These are phyloP conservation scores for Exobasidium cylindrosporum DNA, from an alignment of 1,284 basidiomycete species.

Conservation along the genomic window DNA sequence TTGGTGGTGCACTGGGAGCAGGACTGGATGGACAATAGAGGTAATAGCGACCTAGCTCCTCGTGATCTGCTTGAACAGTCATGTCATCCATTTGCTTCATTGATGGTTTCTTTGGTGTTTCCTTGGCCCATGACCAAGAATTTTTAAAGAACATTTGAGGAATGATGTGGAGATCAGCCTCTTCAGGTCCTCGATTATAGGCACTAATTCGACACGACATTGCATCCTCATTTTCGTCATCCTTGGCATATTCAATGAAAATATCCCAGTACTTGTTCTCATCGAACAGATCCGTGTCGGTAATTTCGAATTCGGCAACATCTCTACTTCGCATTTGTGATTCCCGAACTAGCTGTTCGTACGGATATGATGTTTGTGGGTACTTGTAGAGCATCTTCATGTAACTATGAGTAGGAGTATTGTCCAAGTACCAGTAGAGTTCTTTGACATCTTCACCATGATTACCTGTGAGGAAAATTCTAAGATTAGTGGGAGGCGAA, in stretches of 20 bases:
- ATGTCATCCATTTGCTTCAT: conserved; percentile 63
- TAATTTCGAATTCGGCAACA: conserved; percentile 85
- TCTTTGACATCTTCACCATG: conserved; percentile 99
- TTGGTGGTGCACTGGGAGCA: conserved; percentile 73
- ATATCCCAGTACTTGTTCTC: conserved; percentile 97
- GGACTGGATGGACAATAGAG: conserved; percentile 89
- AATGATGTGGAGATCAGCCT: conserved; percentile 89
- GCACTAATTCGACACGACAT: conserved; percentile 89
- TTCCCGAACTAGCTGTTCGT: conserved; percentile 85
- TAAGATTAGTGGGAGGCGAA: background rate
- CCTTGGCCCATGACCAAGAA: conserved; percentile 90
- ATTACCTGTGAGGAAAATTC: conserved; percentile 64
- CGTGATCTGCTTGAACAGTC: conserved; percentile 64
- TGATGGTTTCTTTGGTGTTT: conserved; percentile 72
- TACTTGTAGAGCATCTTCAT: conserved; percentile 99
- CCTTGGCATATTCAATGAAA: conserved; percentile 97
- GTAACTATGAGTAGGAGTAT: conserved; percentile 96
- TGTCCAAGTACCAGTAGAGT: conserved; percentile 96
- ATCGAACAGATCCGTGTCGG: conserved; percentile 88
- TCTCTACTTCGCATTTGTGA: conserved; percentile 77
- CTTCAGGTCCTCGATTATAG: conserved; percentile 93
- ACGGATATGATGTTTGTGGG: conserved; percentile 85
- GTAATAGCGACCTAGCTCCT: conserved; percentile 63
- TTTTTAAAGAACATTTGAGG: conserved; percentile 97
- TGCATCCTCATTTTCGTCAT: conserved; percentile 82